Evolutionary conservation across 1,284 basidiomycete genomes (phyloP), one percentile per base, ranked within the genome.

Genomic region (Cystobasidiaceae sp.): DNA sequence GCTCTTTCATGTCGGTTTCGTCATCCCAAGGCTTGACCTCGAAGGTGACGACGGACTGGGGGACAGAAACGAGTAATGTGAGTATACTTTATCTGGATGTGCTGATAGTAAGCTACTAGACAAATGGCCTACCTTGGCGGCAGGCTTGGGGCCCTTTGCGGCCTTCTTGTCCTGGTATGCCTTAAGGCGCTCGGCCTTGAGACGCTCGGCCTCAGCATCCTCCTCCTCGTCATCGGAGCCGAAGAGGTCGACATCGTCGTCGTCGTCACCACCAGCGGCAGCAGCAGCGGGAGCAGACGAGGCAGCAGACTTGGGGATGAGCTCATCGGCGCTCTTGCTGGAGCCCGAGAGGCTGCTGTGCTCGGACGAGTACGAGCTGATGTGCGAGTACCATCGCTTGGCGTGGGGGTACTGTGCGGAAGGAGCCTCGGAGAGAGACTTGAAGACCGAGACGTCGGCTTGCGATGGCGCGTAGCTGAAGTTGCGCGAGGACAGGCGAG

Each of bases 151-250:
- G n/a, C n/a, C 57, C 34, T 59, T 97, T 76, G 81, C 83, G 30
- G 91, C 91, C 82, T 97, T 97, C 84, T 91, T 93, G 62, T 82
- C 87, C 73, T 90, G 85, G 82, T 98, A 99, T 66, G 86, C 89
- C 71, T 90, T 92, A 66, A 98, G 85, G 80, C 96, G 92, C 80
- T 97, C 87, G 30, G 87, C 87, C 84, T 97, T 99, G 83, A 98
- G 76, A 70, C 84, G 84, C 81, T 97, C 96, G 39, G 91, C 89
- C 80, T 96, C 96, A 56, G 82, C 89, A 78, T 97, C 92, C 23
- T 85, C 90, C 71, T 91, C 93, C 56, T 93, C 93, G 67, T 83
- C 82, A 69, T 94, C 91, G 57, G 85, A 87, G 68, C 88, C 90
- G 81, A 96, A 93, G 68, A 97, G 86, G 80, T 94, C 91, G 68